Percentiles rank a stretch among this genome's conserved stretches.
Evolutionary conservation across 139 green algal genomes (phyloP).

Genomic region (Edaphochlamys debaryana): DNA sequence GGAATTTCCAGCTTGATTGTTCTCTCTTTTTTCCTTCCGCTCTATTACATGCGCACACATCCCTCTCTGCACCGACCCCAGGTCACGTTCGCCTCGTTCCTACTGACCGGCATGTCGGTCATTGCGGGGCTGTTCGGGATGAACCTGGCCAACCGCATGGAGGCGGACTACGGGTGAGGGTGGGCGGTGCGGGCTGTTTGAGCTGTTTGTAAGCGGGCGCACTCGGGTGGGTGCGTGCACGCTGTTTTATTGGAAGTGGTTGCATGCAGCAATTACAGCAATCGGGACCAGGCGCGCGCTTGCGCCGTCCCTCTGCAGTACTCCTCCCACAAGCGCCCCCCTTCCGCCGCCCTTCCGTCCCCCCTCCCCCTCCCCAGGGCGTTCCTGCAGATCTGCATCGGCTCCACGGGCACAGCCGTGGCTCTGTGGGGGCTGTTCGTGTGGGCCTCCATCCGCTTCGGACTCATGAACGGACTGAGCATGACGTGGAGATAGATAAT

Average conservation of each 20-base stretch:
- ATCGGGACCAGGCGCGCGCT: too few relatives aligned
- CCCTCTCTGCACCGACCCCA: neutral
- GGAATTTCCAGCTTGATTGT: neutral
- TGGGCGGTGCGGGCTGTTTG: neutral
- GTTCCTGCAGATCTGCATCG: slow-evolving; percentile 37
- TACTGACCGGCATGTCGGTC: slow-evolving; percentile 68
- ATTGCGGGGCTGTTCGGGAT: slow-evolving; percentile 87
- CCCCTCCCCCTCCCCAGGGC: neutral
- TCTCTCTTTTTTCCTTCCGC: too few relatives aligned
- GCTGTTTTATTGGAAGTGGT: too few relatives aligned
- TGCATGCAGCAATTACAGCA: too few relatives aligned
- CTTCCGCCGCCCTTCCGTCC: neutral
- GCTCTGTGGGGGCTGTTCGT: slow-evolving; percentile 34
- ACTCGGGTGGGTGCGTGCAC: too few relatives aligned
- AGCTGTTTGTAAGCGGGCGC: too few relatives aligned
- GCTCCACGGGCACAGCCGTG: neutral
- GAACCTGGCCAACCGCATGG: slow-evolving; percentile 74
- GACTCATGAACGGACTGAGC: slow-evolving; percentile 37
- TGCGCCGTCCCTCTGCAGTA: neutral
- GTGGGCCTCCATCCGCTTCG: neutral
- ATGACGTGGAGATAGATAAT: slow-evolving; percentile 15
- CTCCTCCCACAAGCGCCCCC: neutral
- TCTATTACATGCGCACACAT: neutral
- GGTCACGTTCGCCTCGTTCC: slow-evolving; percentile 75
- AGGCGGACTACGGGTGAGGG: neutral